Percentiles rank a stretch among this genome's conserved stretches.
These are phyloP conservation scores for Phytophthora ramorum DNA, from an alignment of 352 stramenopile genomes.

Conservation along the genomic window DNA sequence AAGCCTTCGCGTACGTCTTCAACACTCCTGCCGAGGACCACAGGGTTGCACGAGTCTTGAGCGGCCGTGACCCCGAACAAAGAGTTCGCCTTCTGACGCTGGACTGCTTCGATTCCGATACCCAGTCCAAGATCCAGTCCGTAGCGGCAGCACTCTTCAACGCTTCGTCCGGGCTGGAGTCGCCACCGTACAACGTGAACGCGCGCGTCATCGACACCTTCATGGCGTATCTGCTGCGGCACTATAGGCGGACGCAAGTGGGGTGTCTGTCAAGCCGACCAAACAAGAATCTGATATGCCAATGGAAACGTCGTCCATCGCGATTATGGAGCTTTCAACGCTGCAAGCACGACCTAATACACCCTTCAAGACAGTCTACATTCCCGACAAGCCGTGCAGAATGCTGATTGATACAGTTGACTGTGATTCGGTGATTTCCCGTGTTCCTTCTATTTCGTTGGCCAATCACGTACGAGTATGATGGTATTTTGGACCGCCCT, in stretches of 20 bases:
- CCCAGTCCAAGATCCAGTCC: too few species aligned
- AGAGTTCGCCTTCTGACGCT: too few species aligned
- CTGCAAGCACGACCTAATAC: neutral
- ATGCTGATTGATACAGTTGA: constrained; percentile 9
- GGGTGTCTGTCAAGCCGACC: constrained; percentile 9
- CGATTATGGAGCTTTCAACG: constrained; percentile 12
- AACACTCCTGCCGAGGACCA: too few species aligned
- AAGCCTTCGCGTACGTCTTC: too few species aligned
- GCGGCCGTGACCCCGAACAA: too few species aligned
- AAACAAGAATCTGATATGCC: constrained; percentile 8
- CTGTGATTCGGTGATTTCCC: constrained; percentile 6
- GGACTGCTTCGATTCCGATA: too few species aligned
- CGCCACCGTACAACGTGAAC: too few species aligned
- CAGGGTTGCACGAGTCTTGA: too few species aligned
- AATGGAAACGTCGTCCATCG: constrained; percentile 5
- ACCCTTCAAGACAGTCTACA: neutral
- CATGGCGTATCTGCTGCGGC: too few species aligned
- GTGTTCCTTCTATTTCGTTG: constrained; percentile 8
- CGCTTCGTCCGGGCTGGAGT: too few species aligned
- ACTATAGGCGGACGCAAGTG: constrained; percentile 13
- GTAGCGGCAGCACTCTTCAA: too few species aligned
- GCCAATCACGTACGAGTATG: constrained; percentile 11
- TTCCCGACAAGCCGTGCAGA: neutral
- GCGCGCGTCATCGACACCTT: too few species aligned
- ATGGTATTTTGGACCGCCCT: constrained; percentile 7